Evolutionary conservation across 2,329 filamentous ascomycete genomes (phyloP).

Genomic region (Trichoderma koningii): DNA sequence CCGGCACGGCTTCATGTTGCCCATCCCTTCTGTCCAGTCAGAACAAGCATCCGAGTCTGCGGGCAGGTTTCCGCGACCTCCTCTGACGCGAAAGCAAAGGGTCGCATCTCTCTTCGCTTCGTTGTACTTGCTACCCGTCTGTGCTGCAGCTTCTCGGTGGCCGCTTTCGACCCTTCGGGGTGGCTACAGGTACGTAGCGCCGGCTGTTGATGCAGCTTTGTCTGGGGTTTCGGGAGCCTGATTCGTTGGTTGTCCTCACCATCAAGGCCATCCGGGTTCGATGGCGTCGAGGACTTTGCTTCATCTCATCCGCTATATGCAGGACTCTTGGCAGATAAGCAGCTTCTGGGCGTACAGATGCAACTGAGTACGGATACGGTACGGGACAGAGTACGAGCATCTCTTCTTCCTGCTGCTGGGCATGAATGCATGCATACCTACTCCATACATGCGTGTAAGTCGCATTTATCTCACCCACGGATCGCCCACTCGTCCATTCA

Average conservation of each 20-base stretch:
- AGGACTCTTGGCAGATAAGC: not conserved
- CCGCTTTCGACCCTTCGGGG: not conserved
- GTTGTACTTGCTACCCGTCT: not conserved
- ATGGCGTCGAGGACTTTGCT: not conserved
- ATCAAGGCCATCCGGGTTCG: not conserved
- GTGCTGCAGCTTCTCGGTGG: not conserved
- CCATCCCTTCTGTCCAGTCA: not conserved
- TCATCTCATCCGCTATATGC: not conserved
- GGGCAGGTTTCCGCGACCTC: not conserved
- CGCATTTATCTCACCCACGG: no score
- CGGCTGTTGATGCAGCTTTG: not conserved
- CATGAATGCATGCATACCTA: slow-evolving; percentile 2
- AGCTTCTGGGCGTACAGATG: no score
- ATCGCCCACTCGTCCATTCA: not conserved
- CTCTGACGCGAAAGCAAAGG: not conserved
- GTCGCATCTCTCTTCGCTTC: not conserved
- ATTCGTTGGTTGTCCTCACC: not conserved
- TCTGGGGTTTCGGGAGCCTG: not conserved
- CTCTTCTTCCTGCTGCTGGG: not conserved
- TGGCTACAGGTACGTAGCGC: not conserved
- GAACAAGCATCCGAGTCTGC: no score
- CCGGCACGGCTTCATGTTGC: no score
- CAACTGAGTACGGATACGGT: no score
- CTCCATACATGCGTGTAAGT: not conserved
- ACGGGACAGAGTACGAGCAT: no score